Percentiles rank a stretch among this genome's conserved stretches.
Evolutionary conservation across 495 filamentous ascomycete genomes (phyloP).

Genomic region (Lasiosphaeria ovina): DNA sequence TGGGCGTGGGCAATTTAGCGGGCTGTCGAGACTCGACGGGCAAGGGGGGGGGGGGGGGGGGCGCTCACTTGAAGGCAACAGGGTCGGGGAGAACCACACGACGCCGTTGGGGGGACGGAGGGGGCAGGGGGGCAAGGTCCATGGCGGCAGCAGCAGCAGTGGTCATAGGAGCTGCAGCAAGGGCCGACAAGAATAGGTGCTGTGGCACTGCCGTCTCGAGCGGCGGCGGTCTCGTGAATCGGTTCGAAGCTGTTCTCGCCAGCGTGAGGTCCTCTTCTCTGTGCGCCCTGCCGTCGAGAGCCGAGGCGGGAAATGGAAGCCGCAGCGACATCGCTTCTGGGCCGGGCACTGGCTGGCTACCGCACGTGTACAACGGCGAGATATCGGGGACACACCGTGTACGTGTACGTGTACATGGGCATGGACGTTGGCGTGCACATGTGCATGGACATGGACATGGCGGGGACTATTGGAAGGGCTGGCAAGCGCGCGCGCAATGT

Average conservation of each 20-base stretch:
- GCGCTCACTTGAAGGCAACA: conserved; percentile 59
- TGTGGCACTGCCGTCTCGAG: conserved; percentile 9
- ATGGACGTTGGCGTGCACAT: background rate
- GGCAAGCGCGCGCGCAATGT: no score
- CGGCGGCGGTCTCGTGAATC: conserved; percentile 14
- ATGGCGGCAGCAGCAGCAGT: conserved; percentile 13
- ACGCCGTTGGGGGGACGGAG: conserved; percentile 30
- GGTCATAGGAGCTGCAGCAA: conserved; percentile 6
- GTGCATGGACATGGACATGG: background rate
- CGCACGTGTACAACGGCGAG: background rate
- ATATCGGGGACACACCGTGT: no score
- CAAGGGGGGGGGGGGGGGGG: no score
- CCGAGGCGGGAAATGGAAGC: conserved; percentile 23
- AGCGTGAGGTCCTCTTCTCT: conserved; percentile 33
- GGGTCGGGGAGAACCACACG: conserved; percentile 71
- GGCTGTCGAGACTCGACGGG: conserved; percentile 5
- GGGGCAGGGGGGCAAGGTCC: conserved; percentile 8
- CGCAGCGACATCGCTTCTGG: conserved; percentile 28
- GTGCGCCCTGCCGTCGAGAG: conserved; percentile 30
- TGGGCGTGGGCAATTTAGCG: conserved; percentile 19
- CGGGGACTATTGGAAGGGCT: no score
- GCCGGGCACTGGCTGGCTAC: background rate
- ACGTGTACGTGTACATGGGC: no score
- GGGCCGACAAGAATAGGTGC: conserved; percentile 10
- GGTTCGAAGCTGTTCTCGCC: conserved; percentile 24